Conservation (phyloP, 805 yeast genomes). For the Kodamaea leandrae region DNA sequence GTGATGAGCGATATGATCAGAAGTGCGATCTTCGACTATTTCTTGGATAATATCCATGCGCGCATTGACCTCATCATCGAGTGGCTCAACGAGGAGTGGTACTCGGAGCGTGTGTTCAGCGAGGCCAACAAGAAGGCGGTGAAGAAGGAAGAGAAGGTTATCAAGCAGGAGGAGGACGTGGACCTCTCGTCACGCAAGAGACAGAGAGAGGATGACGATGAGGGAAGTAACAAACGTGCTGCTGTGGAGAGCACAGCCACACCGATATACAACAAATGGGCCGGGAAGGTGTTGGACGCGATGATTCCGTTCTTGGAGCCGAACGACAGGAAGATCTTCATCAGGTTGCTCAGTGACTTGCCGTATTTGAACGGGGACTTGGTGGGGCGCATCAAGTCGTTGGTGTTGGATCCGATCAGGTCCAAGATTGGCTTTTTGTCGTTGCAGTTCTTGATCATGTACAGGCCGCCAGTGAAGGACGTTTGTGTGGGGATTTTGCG, state of each 20-base stretch:
- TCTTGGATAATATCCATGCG: conserved; percentile 67
- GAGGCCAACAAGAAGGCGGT: conserved; percentile 26
- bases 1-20: conserved; percentile 63
- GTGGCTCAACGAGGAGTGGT: conserved; percentile 97
- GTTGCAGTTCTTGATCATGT: conserved; percentile 78
- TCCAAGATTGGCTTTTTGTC: conserved; percentile 78
- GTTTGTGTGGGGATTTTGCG: conserved; percentile 49
- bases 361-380: conserved; percentile 69
- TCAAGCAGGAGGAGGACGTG: neutral
- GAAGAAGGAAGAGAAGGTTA: conserved; percentile 7
- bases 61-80: conserved; percentile 75
- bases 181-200: neutral
- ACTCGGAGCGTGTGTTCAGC: conserved; percentile 49
- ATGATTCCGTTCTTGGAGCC: conserved; percentile 82
- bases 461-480: conserved; percentile 78
- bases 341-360: conserved; percentile 80
- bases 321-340: conserved; percentile 73
- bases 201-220: neutral
- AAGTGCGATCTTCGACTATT: conserved; percentile 66
- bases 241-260: conserved; percentile 20
- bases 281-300: conserved; percentile 68
- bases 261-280: conserved; percentile 65
- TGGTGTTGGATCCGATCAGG: conserved; percentile 85
- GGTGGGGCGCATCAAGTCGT: conserved; percentile 62
- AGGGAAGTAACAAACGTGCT: neutral